These are phyloP conservation scores for Dactylellina parvicollis DNA, from an alignment of 2,329 filamentous ascomycete species.

Conservation along the genomic window DNA sequence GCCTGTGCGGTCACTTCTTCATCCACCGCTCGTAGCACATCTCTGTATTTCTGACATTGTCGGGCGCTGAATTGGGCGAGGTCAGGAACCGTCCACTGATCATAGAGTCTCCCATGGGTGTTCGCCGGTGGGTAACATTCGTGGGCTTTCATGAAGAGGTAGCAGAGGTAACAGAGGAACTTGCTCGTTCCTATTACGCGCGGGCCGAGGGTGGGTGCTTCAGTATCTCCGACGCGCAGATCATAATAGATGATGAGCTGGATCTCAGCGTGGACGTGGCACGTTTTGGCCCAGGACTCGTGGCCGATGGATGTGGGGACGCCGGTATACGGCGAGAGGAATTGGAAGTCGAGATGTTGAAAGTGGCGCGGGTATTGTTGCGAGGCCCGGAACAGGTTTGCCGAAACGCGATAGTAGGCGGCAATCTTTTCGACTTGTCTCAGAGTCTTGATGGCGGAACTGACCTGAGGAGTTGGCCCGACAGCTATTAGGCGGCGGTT, in stretches of 20 bases:
- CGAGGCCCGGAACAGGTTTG: slow-evolving; percentile 3
- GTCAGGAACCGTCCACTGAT: slow-evolving; percentile 38
- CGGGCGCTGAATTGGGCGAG: not conserved
- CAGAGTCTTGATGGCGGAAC: slow-evolving; percentile 29
- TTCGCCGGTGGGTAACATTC: slow-evolving; percentile 54
- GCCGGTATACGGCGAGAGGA: slow-evolving; percentile 11
- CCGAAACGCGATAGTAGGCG: slow-evolving; percentile 20
- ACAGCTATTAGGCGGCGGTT: slow-evolving; percentile 9
- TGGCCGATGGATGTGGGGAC: slow-evolving; percentile 20
- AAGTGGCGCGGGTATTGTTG: slow-evolving; percentile 1
- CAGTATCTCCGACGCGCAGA: slow-evolving; percentile 32
- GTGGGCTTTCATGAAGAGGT: slow-evolving; percentile 63
- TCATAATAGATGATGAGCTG: slow-evolving; percentile 65
- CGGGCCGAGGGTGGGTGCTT: slow-evolving; percentile 55
- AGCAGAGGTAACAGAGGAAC: slow-evolving; percentile 66
- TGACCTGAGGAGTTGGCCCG: slow-evolving; percentile 28
- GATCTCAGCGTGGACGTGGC: slow-evolving; percentile 65
- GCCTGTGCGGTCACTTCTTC: not conserved
- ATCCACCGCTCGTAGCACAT: slow-evolving; percentile 11
- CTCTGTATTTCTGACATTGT: slow-evolving; percentile 2
- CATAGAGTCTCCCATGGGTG: slow-evolving; percentile 35
- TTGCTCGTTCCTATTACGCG: slow-evolving; percentile 66
- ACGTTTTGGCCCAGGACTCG: slow-evolving; percentile 29
- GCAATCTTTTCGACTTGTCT: slow-evolving; percentile 40
- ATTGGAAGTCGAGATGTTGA: slow-evolving; percentile 16